Percentiles rank a stretch among this genome's conserved stretches.
Evolutionary conservation across 768 basidiomycete genomes (phyloP).

Genomic region (Strobilomyces confusus): DNA sequence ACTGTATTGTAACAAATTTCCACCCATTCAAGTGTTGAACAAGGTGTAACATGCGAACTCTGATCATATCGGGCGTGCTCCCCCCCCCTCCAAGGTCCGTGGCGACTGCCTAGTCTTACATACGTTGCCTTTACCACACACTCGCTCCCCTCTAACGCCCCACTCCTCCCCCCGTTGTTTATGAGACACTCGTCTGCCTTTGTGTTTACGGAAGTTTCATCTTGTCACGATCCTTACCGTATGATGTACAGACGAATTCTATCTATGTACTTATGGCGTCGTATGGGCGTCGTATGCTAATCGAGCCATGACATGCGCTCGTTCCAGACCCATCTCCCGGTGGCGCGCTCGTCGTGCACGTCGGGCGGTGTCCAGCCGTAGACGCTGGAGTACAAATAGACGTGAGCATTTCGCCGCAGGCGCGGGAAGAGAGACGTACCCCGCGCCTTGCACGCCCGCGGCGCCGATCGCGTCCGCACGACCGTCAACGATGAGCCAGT

Average conservation of each 20-base stretch:
- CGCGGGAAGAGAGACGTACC: constrained; percentile 48
- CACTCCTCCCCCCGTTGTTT: constrained; percentile 13
- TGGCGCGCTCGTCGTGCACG: constrained; percentile 20
- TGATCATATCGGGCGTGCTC: constrained; percentile 33
- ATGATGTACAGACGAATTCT: constrained; percentile 25
- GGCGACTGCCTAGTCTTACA: constrained; percentile 12
- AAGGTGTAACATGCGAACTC: constrained; percentile 47
- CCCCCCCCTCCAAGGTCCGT: constrained; percentile 11
- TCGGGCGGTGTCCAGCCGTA: constrained; percentile 17
- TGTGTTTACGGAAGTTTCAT: constrained; percentile 16
- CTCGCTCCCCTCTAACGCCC: constrained; percentile 9
- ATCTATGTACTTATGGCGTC: constrained; percentile 22
- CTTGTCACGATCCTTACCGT: constrained; percentile 28
- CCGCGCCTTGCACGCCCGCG: constrained; percentile 72
- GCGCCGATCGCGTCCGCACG: constrained; percentile 57
- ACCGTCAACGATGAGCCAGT: constrained; percentile 67
- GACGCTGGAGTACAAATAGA: constrained; percentile 13
- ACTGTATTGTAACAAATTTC: constrained; percentile 80
- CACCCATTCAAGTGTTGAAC: constrained; percentile 55
- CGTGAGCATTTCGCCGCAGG: not conserved
- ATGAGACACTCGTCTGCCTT: constrained; percentile 6
- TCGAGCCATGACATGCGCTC: constrained; percentile 47
- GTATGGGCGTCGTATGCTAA: constrained; percentile 31
- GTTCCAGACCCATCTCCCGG: constrained; percentile 42
- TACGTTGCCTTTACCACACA: constrained; percentile 11